phyloP scores from a whole-genome alignment of 169 alveolate species.

The Plasmodium blacklocki region DNA sequence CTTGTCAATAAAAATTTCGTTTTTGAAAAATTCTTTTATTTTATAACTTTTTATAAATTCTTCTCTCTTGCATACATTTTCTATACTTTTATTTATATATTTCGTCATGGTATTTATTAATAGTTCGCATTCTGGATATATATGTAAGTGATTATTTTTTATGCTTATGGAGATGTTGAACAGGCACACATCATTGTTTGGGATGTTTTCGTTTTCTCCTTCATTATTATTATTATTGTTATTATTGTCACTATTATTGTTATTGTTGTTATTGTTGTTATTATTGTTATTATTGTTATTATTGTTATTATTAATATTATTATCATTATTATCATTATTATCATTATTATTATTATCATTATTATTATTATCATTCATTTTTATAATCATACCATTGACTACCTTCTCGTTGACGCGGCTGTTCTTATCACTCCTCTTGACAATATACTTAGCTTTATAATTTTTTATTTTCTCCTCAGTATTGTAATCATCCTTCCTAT shows the following conservation, averaged over 20 bases:
- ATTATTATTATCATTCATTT: not conserved
- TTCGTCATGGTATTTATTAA: slow-evolving; percentile 19
- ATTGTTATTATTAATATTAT: no score
- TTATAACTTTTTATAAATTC: slow-evolving; percentile 18
- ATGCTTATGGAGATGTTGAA: slow-evolving; percentile 22
- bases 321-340: not conserved
- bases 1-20: slow-evolving; percentile 31
- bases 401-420: not conserved
- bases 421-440: not conserved
- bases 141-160: slow-evolving; percentile 12
- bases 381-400: not conserved
- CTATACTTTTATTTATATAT: slow-evolving; percentile 15
- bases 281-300: not conserved
- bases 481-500: no score
- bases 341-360: not conserved
- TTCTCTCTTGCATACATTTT: slow-evolving; percentile 35
- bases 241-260: not conserved
- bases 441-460: no score
- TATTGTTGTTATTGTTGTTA: not conserved
- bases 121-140: slow-evolving; percentile 24
- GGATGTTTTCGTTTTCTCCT: not conserved
- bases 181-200: slow-evolving; percentile 33
- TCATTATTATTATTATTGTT: slow-evolving; percentile 3
- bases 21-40: slow-evolving; percentile 28
- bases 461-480: not conserved